Evolutionary conservation across 1,284 basidiomycete species (phyloP).

Genomic region (Apiotrichum akiyoshidainum): DNA sequence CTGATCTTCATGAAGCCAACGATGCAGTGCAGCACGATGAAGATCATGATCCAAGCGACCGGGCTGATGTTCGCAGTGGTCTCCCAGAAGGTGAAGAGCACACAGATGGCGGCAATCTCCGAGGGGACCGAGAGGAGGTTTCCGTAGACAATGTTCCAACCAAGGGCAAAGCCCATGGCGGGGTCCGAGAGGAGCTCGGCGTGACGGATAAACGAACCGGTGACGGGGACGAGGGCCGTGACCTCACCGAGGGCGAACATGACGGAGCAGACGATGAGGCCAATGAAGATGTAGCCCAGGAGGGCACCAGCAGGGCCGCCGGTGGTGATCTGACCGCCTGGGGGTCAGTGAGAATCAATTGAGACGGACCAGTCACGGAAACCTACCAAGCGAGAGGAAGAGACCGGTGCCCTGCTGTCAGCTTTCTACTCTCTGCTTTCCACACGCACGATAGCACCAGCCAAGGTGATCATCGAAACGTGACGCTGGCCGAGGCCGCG

Average conservation of each 20-base stretch:
- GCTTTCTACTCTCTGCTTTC: not conserved
- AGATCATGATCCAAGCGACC: conserved; percentile 21
- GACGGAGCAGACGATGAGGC: conserved; percentile 28
- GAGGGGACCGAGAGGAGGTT: conserved; percentile 29
- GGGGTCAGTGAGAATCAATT: no score
- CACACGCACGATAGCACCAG: conserved; percentile 24
- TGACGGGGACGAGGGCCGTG: conserved; percentile 26
- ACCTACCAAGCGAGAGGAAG: conserved; percentile 70
- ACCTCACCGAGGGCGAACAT: conserved; percentile 32
- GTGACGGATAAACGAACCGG: conserved; percentile 30
- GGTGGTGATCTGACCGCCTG: conserved; percentile 26
- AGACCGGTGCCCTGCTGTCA: conserved; percentile 58
- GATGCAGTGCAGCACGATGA: conserved; percentile 18
- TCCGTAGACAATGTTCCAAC: conserved; percentile 35
- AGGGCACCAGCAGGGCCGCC: conserved; percentile 49
- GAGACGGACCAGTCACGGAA: conserved; percentile 1
- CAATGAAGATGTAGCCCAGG: conserved; percentile 24
- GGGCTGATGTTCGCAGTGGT: conserved; percentile 14
- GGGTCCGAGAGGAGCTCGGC: conserved; percentile 32
- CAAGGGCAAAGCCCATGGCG: conserved; percentile 33
- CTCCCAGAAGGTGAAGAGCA: conserved; percentile 28
- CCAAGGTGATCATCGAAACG: conserved; percentile 36
- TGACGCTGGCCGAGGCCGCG: conserved; percentile 30
- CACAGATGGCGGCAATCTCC: conserved; percentile 27
- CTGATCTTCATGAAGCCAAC: conserved; percentile 23